Conservation (phyloP, 805 yeast genomes). For the Myxozyma geophila region DNA sequence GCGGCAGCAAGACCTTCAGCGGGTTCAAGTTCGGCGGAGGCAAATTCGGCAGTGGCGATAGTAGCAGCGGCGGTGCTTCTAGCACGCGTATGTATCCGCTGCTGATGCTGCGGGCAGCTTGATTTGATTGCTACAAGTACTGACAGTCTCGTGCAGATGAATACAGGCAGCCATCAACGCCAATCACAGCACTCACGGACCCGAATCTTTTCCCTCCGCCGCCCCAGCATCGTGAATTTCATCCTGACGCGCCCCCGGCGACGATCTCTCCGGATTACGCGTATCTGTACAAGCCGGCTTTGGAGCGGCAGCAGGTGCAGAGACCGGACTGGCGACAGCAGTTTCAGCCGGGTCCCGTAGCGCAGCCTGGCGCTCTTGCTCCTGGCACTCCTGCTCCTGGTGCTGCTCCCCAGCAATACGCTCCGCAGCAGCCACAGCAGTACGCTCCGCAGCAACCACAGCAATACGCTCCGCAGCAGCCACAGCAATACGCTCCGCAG, state of each 20-base stretch:
- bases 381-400: not conserved
- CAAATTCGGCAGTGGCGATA: not conserved
- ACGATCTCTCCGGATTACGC: slow-evolving; percentile 29
- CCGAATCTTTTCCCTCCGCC: slow-evolving; percentile 52
- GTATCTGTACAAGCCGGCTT: slow-evolving; percentile 33
- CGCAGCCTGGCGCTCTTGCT: slow-evolving; percentile 12
- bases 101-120: too few relatives aligned
- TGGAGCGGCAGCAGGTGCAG: slow-evolving; percentile 33
- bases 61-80: not conserved
- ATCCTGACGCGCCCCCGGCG: slow-evolving; percentile 40
- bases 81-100: not conserved
- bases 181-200: slow-evolving; percentile 44
- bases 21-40: slow-evolving; percentile 1
- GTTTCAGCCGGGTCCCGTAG: slow-evolving; percentile 8
- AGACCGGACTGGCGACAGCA: slow-evolving; percentile 28
- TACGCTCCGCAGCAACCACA: not conserved
- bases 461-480: slow-evolving; percentile 2
- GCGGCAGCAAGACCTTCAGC: slow-evolving; percentile 6
- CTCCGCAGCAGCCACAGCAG: slow-evolving; percentile 5
- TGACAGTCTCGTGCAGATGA: not conserved
- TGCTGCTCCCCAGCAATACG: not conserved
- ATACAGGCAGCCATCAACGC: slow-evolving; percentile 31
- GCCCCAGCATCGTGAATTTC: slow-evolving; percentile 50
- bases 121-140: too few relatives aligned
- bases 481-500: slow-evolving; percentile 3